Evolutionary conservation across 1,284 basidiomycete species (phyloP).

Genomic region (Boletus mariae): DNA sequence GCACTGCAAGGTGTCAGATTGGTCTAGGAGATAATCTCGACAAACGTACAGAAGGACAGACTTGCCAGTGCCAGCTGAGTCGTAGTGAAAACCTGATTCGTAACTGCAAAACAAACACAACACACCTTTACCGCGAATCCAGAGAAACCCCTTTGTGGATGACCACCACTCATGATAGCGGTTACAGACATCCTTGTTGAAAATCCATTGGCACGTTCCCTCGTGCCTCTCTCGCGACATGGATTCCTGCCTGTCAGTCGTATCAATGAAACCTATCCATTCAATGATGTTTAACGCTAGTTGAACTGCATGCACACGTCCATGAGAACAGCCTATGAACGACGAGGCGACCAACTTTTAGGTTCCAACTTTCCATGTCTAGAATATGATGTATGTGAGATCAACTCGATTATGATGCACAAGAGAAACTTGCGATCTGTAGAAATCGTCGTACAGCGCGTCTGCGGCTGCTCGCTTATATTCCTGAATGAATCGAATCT

Average conservation of each 20-base stretch:
- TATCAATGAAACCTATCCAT: slow-evolving; percentile 28
- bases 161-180: slow-evolving; percentile 25
- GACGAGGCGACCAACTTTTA: slow-evolving; percentile 18
- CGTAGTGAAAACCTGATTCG: slow-evolving; percentile 6
- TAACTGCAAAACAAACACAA: background rate
- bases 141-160: slow-evolving; percentile 22
- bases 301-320: slow-evolving; percentile 18
- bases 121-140: slow-evolving; percentile 25
- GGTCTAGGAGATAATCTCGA: background rate
- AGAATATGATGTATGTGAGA: slow-evolving; percentile 3
- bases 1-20: slow-evolving; percentile 18
- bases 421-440: slow-evolving; percentile 16
- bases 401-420: background rate
- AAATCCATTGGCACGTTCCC: slow-evolving; percentile 27
- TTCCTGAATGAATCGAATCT: slow-evolving; percentile 20
- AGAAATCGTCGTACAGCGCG: slow-evolving; percentile 22
- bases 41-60: slow-evolving; percentile 24
- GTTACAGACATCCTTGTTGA: slow-evolving; percentile 19
- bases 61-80: slow-evolving; percentile 22
- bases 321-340: slow-evolving; percentile 2
- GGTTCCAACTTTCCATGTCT: slow-evolving; percentile 22
- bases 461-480: slow-evolving; percentile 20
- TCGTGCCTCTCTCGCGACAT: slow-evolving; percentile 25
- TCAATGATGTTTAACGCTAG: slow-evolving; percentile 18
- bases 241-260: slow-evolving; percentile 24